Base-by-base conservation (phyloP, 345 rosid genomes). In the Eucalyptus cloeziana region DNA sequence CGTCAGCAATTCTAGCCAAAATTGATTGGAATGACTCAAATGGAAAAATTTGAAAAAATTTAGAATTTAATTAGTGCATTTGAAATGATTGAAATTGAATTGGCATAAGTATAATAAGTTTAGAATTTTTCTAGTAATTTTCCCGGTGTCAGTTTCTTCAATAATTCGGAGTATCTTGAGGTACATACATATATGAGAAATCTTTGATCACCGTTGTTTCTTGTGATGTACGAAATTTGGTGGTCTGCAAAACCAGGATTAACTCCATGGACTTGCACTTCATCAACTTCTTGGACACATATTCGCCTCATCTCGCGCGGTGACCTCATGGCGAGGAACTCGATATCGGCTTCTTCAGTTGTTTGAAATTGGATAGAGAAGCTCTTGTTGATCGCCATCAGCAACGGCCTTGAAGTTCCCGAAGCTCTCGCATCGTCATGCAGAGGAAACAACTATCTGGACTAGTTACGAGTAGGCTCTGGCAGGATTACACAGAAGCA, bases 91-190 rank as follows among this genome's bases (percentile, higher is more conserved):
- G 10, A 24, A 24, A 22, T 22, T 56, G 12, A 56, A 56, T 56
- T 56, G 6, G 3, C 2, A 56, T 56, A 4, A 56, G 30, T 56
- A 4, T 0, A 56, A 22, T 0, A 24, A 8, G 0, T 56, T 56
- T 56, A 56, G 2, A 5, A 56, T 24, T 56, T 56, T 56, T 9
- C 12, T 56, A 24, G 27, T 56, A 56, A 56, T 56, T 56, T 56
- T 56, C 6, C 13, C 0, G 0, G 25, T 71, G 27, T 71, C 27
- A 37, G 37, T 71, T 71, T 71, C 45, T 37, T 52, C 10, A 45
- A 19, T 17, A 9, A 31, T 71, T 71, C 2, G 2, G 13, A 71
- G 37, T 33, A 37, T 37, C 8, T 19, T 19, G 45, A 37, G 11
- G 45, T 71, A 37, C 14, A 71, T 52, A 52, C 0, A 52, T 33